Base-by-base conservation (phyloP, 257 asterid genomes). In the Parsonsia alboflavescens region DNA sequence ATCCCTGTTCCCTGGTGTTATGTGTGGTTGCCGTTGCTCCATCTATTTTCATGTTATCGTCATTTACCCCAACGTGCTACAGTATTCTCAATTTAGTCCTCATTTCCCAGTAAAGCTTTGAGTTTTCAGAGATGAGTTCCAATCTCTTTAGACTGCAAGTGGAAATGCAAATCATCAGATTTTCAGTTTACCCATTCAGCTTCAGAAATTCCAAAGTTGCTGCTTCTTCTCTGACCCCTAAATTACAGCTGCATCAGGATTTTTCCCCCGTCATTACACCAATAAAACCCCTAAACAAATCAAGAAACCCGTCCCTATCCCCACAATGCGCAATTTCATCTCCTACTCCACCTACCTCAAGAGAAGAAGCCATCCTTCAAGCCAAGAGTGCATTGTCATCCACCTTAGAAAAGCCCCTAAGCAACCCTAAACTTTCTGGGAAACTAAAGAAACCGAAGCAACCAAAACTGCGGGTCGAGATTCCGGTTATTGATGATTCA, bases 331-430 rank as follows among this genome's bases (percentile, higher is more conserved):
- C 85, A 16, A 66, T 78, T 41, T 84, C 92, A 80, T 79, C 92
- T 76, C 84, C 97, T 50, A 85, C 80, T 48, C 97, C 98, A 59
- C 97, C 97, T 36, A 65, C 84, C 70, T 81, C 91, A 10, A 93
- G 81, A 78, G 97, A 90, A 74, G 98, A 90, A 85, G 96, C 97
- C 62, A 84, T 91, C 76, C 83, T 87, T 53, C 97, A 93, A 86
- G 97, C 94, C 70, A 93, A 86, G 86, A 79, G 85, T 57, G 82
- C 95, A 19, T 90, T 93, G 52, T 86, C 78, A 10, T 84, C 90
- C 82, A 75, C 93, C 70, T 80, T 93, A 57, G 90, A 84, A 72
- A 92, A 89, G 80, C 97, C 95, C 59, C 92, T 91, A 73, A 90
- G 89, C 94, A 89, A 85, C 78, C 93, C 95, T 9, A 94, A 82